Conservation (phyloP, 139 green algal species). For the Volvox reticuliferus region DNA sequence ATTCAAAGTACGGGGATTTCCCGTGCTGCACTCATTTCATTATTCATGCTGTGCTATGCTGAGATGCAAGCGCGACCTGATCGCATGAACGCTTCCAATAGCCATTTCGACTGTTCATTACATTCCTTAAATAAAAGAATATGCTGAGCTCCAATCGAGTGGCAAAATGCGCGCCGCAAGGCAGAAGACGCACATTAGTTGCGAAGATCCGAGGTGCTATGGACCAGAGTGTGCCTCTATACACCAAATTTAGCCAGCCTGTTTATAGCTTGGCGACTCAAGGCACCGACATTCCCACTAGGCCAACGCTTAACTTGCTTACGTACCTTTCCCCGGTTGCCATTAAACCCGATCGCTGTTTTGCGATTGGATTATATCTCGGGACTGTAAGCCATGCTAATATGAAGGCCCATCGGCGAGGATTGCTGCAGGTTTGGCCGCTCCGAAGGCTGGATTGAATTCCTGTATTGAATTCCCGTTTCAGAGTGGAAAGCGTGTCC, state of each 20-base stretch:
- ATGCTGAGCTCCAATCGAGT: no score
- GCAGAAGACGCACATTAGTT: background rate
- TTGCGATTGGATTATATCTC: conserved; percentile 43
- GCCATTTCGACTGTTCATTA: no score
- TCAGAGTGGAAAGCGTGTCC: no score
- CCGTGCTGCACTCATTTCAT: no score
- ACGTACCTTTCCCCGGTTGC: conserved; percentile 36
- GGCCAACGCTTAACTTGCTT: conserved; percentile 23
- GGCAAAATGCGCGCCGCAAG: no score
- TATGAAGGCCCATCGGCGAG: conserved; percentile 13
- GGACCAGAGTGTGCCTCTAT: conserved; percentile 15
- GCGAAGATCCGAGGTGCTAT: background rate
- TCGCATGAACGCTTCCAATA: no score
- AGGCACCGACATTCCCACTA: background rate
- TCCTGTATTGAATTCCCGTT: no score
- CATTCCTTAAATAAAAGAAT: no score
- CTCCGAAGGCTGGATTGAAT: no score
- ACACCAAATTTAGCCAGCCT: conserved; percentile 37
- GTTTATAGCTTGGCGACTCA: conserved; percentile 15
- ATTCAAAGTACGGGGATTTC: no score
- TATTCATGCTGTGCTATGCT: no score
- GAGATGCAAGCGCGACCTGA: no score
- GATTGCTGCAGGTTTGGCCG: conserved; percentile 40
- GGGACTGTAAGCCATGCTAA: conserved; percentile 47
- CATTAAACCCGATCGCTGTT: conserved; percentile 39